These are phyloP conservation scores for Brasilioporus rufonigricans DNA, from an alignment of 768 basidiomycete species.

Conservation along the genomic window DNA sequence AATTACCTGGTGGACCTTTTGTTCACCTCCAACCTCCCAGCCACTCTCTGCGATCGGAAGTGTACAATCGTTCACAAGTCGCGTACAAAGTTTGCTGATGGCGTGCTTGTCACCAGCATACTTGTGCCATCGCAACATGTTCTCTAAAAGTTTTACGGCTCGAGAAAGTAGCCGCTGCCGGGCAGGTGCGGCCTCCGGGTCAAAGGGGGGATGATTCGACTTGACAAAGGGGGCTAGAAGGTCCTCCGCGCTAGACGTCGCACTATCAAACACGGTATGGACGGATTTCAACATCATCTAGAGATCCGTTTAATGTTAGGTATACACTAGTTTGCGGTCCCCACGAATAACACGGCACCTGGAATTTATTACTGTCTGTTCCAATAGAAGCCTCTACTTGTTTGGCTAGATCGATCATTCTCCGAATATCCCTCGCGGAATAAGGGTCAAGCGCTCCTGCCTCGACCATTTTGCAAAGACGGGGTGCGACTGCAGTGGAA, in stretches of 20 bases:
- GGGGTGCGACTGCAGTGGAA: constrained; percentile 76
- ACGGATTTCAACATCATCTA: constrained; percentile 62
- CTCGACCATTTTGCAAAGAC: constrained; percentile 69
- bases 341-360: constrained; percentile 39
- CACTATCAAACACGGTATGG: constrained; percentile 48
- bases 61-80: constrained; percentile 58
- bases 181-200: constrained; percentile 73
- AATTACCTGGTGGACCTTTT: constrained; percentile 57
- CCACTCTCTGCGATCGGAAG: constrained; percentile 66
- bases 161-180: constrained; percentile 67
- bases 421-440: constrained; percentile 58
- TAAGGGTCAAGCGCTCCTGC: constrained; percentile 83
- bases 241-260: constrained; percentile 49
- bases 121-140: constrained; percentile 75
- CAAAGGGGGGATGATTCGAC: constrained; percentile 51
- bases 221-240: constrained; percentile 50
- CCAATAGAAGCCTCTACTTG: constrained; percentile 78
- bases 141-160: constrained; percentile 68
- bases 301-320: constrained; percentile 11
- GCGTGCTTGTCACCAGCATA: constrained; percentile 61
- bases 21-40: constrained; percentile 88
- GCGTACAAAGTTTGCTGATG: constrained; percentile 50
- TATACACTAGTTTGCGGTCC: neutral
- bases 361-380: constrained; percentile 56
- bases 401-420: constrained; percentile 72